These are phyloP conservation scores for Sphagnum magellanicum DNA, from an alignment of 228 moss, liverwort and hornwort species.

Conservation along the genomic window DNA sequence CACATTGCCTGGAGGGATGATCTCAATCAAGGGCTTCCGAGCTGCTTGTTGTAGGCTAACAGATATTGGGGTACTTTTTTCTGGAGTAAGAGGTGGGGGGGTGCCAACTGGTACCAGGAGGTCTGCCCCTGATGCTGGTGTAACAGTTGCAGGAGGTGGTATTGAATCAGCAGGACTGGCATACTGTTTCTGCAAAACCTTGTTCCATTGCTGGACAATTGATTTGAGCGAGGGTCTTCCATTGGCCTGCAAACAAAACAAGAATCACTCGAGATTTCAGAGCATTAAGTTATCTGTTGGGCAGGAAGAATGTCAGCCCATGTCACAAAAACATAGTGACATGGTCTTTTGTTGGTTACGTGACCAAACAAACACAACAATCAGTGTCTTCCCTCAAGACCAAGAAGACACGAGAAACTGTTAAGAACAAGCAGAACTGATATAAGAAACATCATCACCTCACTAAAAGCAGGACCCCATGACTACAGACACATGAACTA, in stretches of 20 bases:
- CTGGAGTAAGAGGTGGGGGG: constrained; percentile 56
- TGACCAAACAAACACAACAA: too few relatives aligned
- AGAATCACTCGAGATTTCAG: not conserved
- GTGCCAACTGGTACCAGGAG: constrained; percentile 74
- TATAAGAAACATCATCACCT: too few relatives aligned
- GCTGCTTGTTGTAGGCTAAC: constrained; percentile 31
- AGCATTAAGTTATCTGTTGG: too few relatives aligned
- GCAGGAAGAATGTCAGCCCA: too few relatives aligned
- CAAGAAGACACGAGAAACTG: too few relatives aligned
- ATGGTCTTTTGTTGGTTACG: too few relatives aligned
- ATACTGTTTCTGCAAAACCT: constrained; percentile 69
- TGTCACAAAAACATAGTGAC: too few relatives aligned
- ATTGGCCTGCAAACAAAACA: constrained; percentile 58
- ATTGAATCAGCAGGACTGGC: constrained; percentile 36
- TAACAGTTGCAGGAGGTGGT: constrained; percentile 54
- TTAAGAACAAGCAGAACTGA: too few relatives aligned
- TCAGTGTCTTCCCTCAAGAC: too few relatives aligned
- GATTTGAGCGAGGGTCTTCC: constrained; percentile 64
- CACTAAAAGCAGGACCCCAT: not conserved
- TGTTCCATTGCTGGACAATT: constrained; percentile 77
- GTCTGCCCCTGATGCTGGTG: constrained; percentile 60
- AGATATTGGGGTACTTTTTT: constrained; percentile 58
- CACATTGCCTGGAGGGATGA: constrained; percentile 72
- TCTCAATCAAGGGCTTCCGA: constrained; percentile 71
- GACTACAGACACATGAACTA: not conserved